Conservation (phyloP, 2,329 filamentous ascomycete species). For the Fusarium zealandicum region DNA sequence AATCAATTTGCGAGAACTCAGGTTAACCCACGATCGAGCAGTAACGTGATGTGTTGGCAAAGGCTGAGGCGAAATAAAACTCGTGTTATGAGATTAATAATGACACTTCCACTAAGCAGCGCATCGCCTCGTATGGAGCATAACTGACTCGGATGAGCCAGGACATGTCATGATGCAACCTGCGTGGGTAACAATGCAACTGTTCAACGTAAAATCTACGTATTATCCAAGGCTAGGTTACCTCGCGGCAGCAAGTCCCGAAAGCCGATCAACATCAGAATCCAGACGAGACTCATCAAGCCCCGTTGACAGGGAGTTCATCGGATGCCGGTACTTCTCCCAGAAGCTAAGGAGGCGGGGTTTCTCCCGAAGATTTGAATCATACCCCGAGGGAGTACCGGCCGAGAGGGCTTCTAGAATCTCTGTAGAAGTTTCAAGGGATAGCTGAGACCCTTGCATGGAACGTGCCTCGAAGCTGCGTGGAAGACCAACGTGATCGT, state of each 20-base stretch:
- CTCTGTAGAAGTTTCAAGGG: conserved; percentile 19
- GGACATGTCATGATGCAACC: no score
- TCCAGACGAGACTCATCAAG: neutral
- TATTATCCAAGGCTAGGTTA: no score
- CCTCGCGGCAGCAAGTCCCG: no score
- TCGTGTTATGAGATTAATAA: neutral
- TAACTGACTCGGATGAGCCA: no score
- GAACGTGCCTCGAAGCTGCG: conserved; percentile 36
- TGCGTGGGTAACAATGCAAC: no score
- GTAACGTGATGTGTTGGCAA: neutral
- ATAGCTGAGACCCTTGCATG: conserved; percentile 32
- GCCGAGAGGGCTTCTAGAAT: conserved; percentile 40
- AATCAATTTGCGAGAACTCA: neutral
- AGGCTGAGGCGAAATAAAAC: neutral
- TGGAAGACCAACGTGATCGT: conserved; percentile 19
- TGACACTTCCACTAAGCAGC: no score
- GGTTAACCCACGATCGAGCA: neutral
- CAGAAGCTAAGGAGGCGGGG: conserved; percentile 10
- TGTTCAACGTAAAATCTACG: no score
- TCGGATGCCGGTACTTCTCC: neutral
- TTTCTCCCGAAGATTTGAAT: conserved; percentile 10
- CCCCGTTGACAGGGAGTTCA: neutral
- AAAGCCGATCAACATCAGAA: no score
- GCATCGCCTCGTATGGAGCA: no score
- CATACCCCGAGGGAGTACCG: conserved; percentile 18